Percentiles rank a stretch among this genome's conserved stretches.
Evolutionary conservation across 2,329 filamentous ascomycete species (phyloP).

Genomic region (Lecanoromycetidae sp.): DNA sequence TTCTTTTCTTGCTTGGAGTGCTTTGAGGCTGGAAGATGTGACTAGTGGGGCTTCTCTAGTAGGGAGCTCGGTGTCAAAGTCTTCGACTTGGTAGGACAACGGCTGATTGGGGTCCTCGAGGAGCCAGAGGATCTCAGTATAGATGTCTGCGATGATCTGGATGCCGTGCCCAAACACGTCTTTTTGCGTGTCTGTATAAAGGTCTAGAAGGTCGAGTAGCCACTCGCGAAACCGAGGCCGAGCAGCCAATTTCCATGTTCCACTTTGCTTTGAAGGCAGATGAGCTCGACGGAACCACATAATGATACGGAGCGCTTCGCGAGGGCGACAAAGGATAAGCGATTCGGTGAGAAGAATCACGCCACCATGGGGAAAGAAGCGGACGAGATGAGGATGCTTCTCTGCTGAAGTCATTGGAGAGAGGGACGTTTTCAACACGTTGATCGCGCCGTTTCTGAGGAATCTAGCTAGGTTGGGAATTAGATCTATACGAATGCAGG

Average conservation of each 20-base stretch:
- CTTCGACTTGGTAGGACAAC: not conserved
- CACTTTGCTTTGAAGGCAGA: conserved; percentile 19
- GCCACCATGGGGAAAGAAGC: conserved; percentile 29
- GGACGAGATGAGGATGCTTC: conserved; percentile 20
- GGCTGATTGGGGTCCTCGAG: not conserved
- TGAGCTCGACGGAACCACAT: conserved; percentile 26
- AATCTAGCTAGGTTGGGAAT: conserved; percentile 23
- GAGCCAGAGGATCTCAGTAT: conserved; percentile 8
- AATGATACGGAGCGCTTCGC: conserved; percentile 25
- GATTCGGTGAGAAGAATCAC: conserved; percentile 33
- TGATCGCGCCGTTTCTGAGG: conserved; percentile 20
- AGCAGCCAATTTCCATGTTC: conserved; percentile 29
- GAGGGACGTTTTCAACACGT: conserved; percentile 26
- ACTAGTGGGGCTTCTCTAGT: conserved; percentile 9
- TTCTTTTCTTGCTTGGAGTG: not conserved
- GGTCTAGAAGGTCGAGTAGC: conserved; percentile 22
- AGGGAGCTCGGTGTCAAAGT: conserved; percentile 7
- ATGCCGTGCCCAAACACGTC: not conserved
- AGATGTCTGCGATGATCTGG: conserved; percentile 8
- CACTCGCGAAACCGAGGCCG: conserved; percentile 28
- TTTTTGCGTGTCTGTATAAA: not conserved
- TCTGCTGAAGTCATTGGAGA: conserved; percentile 22
- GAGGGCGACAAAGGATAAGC: conserved; percentile 25
- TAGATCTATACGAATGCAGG: conserved; percentile 23
- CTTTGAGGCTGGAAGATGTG: not conserved